Evolutionary conservation across 495 filamentous ascomycete species (phyloP).

Genomic region (Daldinia vernicosa): DNA sequence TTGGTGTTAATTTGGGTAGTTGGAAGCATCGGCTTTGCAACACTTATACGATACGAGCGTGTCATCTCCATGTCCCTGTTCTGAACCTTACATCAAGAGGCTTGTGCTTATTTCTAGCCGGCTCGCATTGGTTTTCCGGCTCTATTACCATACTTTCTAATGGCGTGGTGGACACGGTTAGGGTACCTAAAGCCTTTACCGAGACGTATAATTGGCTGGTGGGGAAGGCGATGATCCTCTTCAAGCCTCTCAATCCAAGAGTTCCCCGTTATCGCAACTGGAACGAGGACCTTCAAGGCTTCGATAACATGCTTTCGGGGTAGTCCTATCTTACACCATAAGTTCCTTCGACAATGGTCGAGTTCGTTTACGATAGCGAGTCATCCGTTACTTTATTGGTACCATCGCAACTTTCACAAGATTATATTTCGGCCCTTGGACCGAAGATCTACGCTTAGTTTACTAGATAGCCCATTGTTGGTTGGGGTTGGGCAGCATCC

Average conservation of each 20-base stretch:
- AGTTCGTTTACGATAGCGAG: background rate
- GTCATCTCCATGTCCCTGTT: background rate
- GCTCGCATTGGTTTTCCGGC: background rate
- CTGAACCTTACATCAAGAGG: background rate
- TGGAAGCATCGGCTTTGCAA: background rate
- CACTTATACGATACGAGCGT: background rate
- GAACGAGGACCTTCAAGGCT: background rate
- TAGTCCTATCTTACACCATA: background rate
- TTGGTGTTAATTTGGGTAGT: background rate
- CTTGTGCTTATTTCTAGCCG: background rate
- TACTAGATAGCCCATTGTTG: constrained; percentile 1
- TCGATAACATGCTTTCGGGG: background rate
- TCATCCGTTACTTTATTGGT: background rate
- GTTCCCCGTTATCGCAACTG: background rate
- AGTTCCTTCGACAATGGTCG: background rate
- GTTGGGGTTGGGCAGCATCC: constrained; percentile 25
- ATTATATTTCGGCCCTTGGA: constrained; percentile 2
- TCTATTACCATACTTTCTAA: background rate
- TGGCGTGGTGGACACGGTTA: background rate
- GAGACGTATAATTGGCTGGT: background rate
- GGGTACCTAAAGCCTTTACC: background rate
- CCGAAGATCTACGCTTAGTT: constrained; percentile 8
- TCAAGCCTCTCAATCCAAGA: background rate
- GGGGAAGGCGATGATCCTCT: background rate
- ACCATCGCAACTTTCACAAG: constrained; percentile 10